These are phyloP conservation scores for Ascomycota sp. DNA, from an alignment of 2,329 filamentous ascomycete species.

Conservation along the genomic window DNA sequence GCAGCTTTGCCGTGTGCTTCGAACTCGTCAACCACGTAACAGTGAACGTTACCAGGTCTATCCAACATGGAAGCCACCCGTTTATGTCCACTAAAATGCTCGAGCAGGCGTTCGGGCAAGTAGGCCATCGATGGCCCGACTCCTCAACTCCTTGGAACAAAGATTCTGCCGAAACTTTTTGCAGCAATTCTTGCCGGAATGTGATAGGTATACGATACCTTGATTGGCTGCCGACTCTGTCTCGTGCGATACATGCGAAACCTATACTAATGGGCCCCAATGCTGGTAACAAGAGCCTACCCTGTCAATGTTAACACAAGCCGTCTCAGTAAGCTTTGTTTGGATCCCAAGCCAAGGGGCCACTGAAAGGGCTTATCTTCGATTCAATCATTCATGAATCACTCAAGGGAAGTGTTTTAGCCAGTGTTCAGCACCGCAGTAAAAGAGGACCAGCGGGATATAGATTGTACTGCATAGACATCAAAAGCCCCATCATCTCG, in stretches of 20 bases:
- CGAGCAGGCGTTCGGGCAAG: too few relatives aligned
- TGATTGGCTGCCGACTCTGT: conserved; percentile 5
- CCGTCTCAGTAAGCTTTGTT: not conserved
- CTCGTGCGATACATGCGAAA: not conserved
- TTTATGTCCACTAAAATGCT: too few relatives aligned
- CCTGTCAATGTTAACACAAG: not conserved
- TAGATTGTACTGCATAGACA: conserved; percentile 8
- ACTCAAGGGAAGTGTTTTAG: not conserved
- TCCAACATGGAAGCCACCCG: too few relatives aligned
- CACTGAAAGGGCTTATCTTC: not conserved
- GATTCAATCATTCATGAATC: conserved; percentile 1
- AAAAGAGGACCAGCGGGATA: conserved; percentile 3
- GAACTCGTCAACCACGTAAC: too few relatives aligned
- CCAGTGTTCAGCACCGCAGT: not conserved
- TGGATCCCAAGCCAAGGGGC: not conserved
- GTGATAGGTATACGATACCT: conserved; percentile 5
- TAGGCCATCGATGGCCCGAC: too few relatives aligned
- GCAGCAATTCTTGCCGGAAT: not conserved
- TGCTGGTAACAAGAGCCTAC: not conserved
- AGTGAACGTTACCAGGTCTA: too few relatives aligned
- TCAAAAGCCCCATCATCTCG: conserved; percentile 8
- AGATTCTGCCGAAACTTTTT: not conserved
- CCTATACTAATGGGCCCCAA: not conserved
- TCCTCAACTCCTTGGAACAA: not conserved
- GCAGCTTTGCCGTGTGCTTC: too few relatives aligned